phyloP scores from a whole-genome alignment of 331 rosid genomes.

The Malus hybrid region DNA sequence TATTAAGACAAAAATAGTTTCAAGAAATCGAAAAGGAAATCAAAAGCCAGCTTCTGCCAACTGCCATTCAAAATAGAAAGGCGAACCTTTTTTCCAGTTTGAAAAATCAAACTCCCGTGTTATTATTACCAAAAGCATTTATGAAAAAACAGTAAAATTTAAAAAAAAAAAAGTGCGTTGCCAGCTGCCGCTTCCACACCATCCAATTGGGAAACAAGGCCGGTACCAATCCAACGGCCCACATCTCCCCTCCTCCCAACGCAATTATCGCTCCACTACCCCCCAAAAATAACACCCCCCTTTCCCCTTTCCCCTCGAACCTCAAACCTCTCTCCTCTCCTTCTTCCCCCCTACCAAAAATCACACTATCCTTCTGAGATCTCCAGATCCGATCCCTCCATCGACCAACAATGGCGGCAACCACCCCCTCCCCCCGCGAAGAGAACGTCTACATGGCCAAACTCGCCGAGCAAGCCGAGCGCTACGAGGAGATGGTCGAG shows the following conservation, averaged over 20 bases:
- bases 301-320: slow-evolving; percentile 7
- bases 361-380: slow-evolving; percentile 23
- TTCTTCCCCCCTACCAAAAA: slow-evolving; percentile 14
- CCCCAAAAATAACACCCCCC: slow-evolving; percentile 19
- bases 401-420: slow-evolving; percentile 48
- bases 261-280: slow-evolving; percentile 62
- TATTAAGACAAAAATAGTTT: no score
- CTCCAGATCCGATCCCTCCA: slow-evolving; percentile 17
- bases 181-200: slow-evolving; percentile 17
- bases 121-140: neutral
- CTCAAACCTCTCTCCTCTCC: slow-evolving; percentile 8
- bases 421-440: slow-evolving; percentile 69
- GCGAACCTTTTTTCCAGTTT: neutral
- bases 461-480: slow-evolving; percentile 97
- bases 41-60: neutral
- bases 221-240: slow-evolving; percentile 38
- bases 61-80: slow-evolving; percentile 1
- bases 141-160: neutral
- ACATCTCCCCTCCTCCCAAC: slow-evolving; percentile 29
- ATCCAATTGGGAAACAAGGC: neutral
- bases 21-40: neutral
- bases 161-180: neutral
- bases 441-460: slow-evolving; percentile 95
- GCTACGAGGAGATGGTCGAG: slow-evolving; percentile 97
- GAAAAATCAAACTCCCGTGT: slow-evolving; percentile 1